A percentile compares a stretch with the other conserved stretches of the same genome.
Conservation (phyloP, 139 green algal genomes). For the Chlorella sorokiniana region DNA sequence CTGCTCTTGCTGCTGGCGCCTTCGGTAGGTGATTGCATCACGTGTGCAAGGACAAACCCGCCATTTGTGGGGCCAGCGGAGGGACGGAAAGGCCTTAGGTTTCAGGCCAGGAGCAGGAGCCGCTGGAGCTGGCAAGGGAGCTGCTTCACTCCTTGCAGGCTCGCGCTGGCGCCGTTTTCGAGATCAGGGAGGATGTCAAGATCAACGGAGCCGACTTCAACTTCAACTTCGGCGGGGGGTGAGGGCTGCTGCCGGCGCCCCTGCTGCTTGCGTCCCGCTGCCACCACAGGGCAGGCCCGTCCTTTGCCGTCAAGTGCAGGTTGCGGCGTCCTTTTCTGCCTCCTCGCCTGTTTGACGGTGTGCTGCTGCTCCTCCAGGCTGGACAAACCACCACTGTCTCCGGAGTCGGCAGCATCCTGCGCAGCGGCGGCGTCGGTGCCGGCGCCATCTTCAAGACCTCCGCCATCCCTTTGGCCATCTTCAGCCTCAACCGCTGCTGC, state of each 20-base stretch:
- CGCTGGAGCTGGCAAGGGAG: neutral
- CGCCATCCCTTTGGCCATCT: slow-evolving; percentile 1
- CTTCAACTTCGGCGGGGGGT: neutral
- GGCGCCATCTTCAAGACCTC: neutral
- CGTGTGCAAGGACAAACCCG: neutral
- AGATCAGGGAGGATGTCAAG: neutral
- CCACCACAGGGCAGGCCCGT: neutral
- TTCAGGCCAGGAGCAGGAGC: neutral
- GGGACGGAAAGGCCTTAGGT: neutral
- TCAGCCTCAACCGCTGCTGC: neutral
- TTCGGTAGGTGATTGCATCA: neutral
- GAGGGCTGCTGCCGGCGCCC: neutral
- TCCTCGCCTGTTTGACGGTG: neutral
- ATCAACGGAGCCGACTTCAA: neutral
- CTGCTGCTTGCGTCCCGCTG: neutral
- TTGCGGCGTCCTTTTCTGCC: neutral
- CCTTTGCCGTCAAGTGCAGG: neutral
- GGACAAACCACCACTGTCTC: neutral
- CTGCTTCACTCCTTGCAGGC: neutral
- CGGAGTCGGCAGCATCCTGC: neutral
- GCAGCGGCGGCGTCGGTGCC: neutral
- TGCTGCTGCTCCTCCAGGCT: neutral
- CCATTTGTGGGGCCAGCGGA: no score
- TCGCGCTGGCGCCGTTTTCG: neutral
- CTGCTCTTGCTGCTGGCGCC: neutral